Conservation (phyloP, 2,329 filamentous ascomycete genomes). For the Hypoxylon sp. region DNA sequence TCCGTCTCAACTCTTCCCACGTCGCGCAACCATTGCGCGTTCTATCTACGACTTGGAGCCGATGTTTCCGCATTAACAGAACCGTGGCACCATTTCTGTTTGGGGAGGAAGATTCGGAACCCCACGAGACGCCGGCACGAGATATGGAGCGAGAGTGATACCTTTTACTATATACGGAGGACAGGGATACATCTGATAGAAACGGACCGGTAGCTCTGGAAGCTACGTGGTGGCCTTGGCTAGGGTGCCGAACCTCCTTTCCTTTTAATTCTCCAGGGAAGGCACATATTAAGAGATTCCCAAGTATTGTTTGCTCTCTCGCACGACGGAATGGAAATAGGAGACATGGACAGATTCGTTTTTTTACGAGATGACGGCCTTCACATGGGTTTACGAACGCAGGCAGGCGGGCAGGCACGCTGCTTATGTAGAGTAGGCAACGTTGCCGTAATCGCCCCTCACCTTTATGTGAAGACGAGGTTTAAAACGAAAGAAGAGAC, state of each 20-base stretch:
- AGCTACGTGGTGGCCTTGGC: constrained; percentile 24
- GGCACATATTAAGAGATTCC: constrained; percentile 1
- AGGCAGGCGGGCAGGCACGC: constrained; percentile 8
- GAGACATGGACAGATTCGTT: background rate
- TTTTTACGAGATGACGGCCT: constrained; percentile 35
- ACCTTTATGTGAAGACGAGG: constrained; percentile 37
- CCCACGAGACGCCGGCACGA: background rate
- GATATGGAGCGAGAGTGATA: background rate
- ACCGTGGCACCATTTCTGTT: background rate
- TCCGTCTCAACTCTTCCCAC: background rate
- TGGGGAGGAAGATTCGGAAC: background rate
- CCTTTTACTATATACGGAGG: constrained; percentile 11
- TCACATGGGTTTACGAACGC: constrained; percentile 32
- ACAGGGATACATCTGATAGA: constrained; percentile 21
- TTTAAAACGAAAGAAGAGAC: constrained; percentile 24
- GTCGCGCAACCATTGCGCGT: constrained; percentile 1
- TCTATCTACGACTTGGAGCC: background rate
- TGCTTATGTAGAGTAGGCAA: constrained; percentile 8
- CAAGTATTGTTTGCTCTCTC: background rate
- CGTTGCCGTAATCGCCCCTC: constrained; percentile 4
- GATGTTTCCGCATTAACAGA: background rate
- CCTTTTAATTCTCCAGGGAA: constrained; percentile 1
- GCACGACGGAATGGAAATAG: background rate
- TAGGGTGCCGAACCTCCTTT: constrained; percentile 3
- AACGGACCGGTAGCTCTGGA: constrained; percentile 35